Base-by-base conservation (phyloP, 495 filamentous ascomycete species). In the Xylona heveae region DNA sequence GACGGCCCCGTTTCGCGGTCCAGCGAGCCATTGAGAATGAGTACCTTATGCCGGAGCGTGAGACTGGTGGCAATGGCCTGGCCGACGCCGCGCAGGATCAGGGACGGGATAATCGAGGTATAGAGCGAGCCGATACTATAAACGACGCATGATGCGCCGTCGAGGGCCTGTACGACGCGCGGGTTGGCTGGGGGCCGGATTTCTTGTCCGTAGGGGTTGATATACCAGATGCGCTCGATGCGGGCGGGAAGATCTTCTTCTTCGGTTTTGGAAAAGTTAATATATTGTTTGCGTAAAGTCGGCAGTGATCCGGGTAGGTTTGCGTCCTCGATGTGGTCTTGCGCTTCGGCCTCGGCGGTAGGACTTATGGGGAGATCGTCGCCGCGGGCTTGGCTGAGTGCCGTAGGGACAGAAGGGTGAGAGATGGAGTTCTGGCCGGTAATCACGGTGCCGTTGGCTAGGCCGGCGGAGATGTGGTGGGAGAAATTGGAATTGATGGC, bases 401-500 rank as follows among this genome's bases (percentile, higher is more conserved):
- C 23, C 19, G 1, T 64, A 61, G 0, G 54, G 48, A 19, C 54
- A 35, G 67, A 70, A 1, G 85, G 85, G 46, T 95, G 88, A 7
- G 71, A 79, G 47, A 95, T 95, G 43, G 72, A 71, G 51, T 92
- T 92, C 44, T 95, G 88, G 1, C 85, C 85, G 0, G 74, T 73
- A 40, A 95, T 88, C n/a, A 69, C 53, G 9, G 67, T 73, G 4
- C 78, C 77, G 48, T 94, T 62, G 26, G 55, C 59, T 0, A 94
- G 59, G 0, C 74, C 76, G 2, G 82, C 88, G 12, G 71, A 76
- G 47, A 95, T 95, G 51, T 95, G 85, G 43, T 90, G 76, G 2
- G 80, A 74, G 53, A 91, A 90, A 50, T 92, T 94, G 31, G 71
- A 78, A 55, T 92, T 85, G 44, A 95, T 81, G 14, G 81, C 81